phyloP scores from a whole-genome alignment of 768 basidiomycete genomes.

The Russula griseocarnosa region DNA sequence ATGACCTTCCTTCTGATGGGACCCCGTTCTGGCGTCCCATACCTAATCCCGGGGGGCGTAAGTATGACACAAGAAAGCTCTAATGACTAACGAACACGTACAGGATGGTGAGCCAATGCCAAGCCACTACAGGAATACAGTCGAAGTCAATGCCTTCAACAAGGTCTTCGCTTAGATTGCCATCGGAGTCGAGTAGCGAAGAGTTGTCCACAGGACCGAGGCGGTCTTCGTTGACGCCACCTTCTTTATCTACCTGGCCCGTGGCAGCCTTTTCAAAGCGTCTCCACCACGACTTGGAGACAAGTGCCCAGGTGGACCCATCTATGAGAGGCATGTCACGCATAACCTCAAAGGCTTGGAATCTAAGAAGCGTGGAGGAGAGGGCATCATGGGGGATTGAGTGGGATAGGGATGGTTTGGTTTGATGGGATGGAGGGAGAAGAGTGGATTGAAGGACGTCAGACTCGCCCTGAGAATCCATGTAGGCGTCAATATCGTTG shows the following conservation, averaged over 20 bases:
- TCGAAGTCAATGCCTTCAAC: constrained; percentile 68
- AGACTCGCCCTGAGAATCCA: constrained; percentile 37
- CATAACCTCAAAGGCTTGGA: constrained; percentile 47
- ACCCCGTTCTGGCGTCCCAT: constrained; percentile 51
- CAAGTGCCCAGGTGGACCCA: constrained; percentile 77
- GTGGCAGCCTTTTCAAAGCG: constrained; percentile 72
- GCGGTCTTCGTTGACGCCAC: constrained; percentile 53
- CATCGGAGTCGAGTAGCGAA: constrained; percentile 52
- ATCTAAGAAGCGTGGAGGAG: constrained; percentile 39
- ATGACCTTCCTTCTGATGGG: constrained; percentile 68
- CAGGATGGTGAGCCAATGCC: constrained; percentile 68
- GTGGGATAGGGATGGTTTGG: constrained; percentile 1
- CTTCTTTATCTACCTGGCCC: constrained; percentile 66
- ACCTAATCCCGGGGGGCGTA: constrained; percentile 47
- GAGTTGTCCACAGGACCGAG: constrained; percentile 77
- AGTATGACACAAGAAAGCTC: constrained; percentile 2
- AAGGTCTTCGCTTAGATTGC: constrained; percentile 44
- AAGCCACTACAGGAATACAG: constrained; percentile 67
- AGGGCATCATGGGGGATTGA: constrained; percentile 14
- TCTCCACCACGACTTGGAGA: constrained; percentile 67
- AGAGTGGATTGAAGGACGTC: constrained; percentile 18
- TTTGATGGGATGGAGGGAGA: constrained; percentile 11
- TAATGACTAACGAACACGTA: constrained; percentile 38
- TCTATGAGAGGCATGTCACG: constrained; percentile 49
- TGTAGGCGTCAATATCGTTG: constrained; percentile 56